These are phyloP conservation scores for Leishmania major DNA, from an alignment of 208 protist species.

Conservation along the genomic window DNA sequence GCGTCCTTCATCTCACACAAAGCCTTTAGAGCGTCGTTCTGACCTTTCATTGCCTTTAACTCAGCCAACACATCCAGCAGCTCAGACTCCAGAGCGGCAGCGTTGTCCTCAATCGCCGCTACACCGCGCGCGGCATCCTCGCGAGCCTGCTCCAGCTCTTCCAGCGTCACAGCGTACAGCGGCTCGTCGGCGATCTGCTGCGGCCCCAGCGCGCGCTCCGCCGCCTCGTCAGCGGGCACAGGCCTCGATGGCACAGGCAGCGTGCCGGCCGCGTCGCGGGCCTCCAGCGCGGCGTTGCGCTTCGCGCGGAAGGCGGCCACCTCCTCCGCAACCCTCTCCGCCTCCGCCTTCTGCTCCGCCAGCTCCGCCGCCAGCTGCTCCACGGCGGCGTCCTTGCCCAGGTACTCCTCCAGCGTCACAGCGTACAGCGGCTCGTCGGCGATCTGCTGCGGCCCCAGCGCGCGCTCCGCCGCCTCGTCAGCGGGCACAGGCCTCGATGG, in stretches of 20 bases:
- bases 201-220: slow-evolving; percentile 13
- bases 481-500: slow-evolving; percentile 1
- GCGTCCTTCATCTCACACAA: not conserved
- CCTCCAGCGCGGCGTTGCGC: slow-evolving; percentile 33
- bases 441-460: not conserved
- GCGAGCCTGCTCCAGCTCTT: slow-evolving; percentile 9
- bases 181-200: slow-evolving; percentile 18
- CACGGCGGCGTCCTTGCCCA: not conserved
- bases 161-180: slow-evolving; percentile 28
- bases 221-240: slow-evolving; percentile 22
- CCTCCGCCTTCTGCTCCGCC: slow-evolving; percentile 18
- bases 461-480: not conserved
- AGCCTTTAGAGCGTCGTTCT: slow-evolving; percentile 20
- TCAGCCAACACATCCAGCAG: slow-evolving; percentile 28
- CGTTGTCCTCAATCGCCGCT: not conserved
- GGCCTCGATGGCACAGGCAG: slow-evolving; percentile 22
- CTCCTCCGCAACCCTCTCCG: not conserved
- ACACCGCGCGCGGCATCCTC: slow-evolving; percentile 9
- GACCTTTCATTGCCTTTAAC: slow-evolving; percentile 28
- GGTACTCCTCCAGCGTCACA: not conserved
- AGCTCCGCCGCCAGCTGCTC: slow-evolving; percentile 13
- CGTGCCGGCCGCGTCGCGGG: slow-evolving; percentile 30
- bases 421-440: not conserved
- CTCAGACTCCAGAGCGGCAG: slow-evolving; percentile 22
- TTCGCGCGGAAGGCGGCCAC: slow-evolving; percentile 11